Base-by-base conservation (phyloP, 2,329 filamentous ascomycete genomes). In the Eutypella sp. region DNA sequence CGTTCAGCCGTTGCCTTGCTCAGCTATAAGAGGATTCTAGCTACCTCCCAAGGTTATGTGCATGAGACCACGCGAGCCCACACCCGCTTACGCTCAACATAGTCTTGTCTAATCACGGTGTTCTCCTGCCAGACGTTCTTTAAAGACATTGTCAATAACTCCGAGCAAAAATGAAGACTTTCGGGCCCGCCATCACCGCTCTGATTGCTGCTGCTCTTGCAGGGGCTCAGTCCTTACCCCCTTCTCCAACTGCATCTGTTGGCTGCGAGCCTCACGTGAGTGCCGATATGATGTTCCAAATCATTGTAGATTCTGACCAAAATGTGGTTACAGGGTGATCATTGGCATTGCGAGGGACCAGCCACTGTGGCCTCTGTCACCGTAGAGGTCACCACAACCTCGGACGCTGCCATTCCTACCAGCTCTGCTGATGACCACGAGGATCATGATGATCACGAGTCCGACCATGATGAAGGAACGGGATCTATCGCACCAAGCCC, bases 221-320 rank as follows among this genome's bases (percentile, higher is more conserved):
- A 1, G 39, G 40, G 19, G 44, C 50, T 25, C 47, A 54, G 36
- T 46, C 51, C 2, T 37, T 54, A 24, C 49, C 47, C 13, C 51
- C 53, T 9, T 51, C 47, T 1, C 53, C 51, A 18, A 53, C 51
- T 44, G 60, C 68, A 24, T 61, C 58, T 18, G 48, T 56, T 5
- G 62, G 61, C n/a, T 70, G 67, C 48, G 57, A 61, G 40, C 55
- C 67, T 13, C 68, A 70, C 40, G 61, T 39, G 18, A 39, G 36
- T 39, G n/a, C 11, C 36, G 5, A 11, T 15, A 24, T n/a, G 13
- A 5, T n/a, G 15, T 22, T 22, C 3, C 13, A 16, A 3, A 39
- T 7, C 36, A 22, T 24, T 8, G 16, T 39, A 5, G 10, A 13
- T 22, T 15, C 36, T 39, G 23, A 39, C 20, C 18, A 11, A 15